These are phyloP conservation scores for Pleurotus tuber-regium DNA, from an alignment of 768 basidiomycete species.

Conservation along the genomic window DNA sequence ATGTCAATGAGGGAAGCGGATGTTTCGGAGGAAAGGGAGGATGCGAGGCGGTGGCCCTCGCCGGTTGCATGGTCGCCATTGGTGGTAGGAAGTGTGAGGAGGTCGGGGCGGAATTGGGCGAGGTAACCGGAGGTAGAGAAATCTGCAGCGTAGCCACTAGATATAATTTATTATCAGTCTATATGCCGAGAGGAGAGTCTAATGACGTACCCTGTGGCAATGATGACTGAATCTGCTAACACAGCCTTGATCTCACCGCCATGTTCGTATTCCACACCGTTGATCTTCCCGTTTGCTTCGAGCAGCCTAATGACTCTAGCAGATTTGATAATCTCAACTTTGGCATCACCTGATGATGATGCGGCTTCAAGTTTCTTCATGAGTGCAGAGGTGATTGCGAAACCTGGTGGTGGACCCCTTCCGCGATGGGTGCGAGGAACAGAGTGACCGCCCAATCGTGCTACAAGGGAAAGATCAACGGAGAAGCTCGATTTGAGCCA, in stretches of 20 bases:
- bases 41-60: constrained; percentile 21
- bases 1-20: constrained; percentile 19
- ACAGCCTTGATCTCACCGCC: constrained; percentile 10
- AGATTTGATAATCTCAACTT: constrained; percentile 19
- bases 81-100: constrained; percentile 22
- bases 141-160: constrained; percentile 25
- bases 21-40: too few species aligned
- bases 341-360: constrained; percentile 1
- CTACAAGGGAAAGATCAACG: constrained; percentile 25
- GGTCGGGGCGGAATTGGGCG: constrained; percentile 21
- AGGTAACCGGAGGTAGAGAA: constrained; percentile 19
- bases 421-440: constrained; percentile 22
- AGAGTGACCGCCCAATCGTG: constrained; percentile 21
- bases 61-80: constrained; percentile 27
- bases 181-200: background rate
- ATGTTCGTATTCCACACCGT: constrained; percentile 23
- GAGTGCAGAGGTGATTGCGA: constrained; percentile 23
- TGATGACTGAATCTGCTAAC: background rate
- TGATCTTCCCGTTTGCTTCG: constrained; percentile 16
- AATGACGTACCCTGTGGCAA: background rate
- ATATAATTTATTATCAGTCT: background rate
- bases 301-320: constrained; percentile 20
- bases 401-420: constrained; percentile 23
- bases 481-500: constrained; percentile 21
- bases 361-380: constrained; percentile 20